Percentiles rank a stretch among this genome's conserved stretches.
Evolutionary conservation across 23 red algal genomes (phyloP).

Genomic region (Gracilaria domingensis): DNA sequence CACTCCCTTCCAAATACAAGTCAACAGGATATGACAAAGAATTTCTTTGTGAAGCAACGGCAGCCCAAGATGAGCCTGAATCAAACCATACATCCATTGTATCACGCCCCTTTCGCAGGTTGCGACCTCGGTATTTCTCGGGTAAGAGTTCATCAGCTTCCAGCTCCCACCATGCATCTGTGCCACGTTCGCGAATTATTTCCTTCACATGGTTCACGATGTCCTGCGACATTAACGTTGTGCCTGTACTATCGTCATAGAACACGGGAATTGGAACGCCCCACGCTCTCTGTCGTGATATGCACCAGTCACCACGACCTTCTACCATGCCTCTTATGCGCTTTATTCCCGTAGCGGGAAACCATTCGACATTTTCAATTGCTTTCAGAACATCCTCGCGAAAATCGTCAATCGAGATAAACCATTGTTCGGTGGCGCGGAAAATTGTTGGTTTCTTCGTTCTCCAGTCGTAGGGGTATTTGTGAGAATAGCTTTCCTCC

Average conservation of each 20-base stretch:
- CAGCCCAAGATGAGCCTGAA: slow-evolving; percentile 98
- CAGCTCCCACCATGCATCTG: slow-evolving; percentile 92
- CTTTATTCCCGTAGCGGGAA: slow-evolving; percentile 78
- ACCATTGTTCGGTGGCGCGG: slow-evolving; percentile 98
- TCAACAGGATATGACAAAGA: slow-evolving; percentile 76
- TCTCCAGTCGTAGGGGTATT: slow-evolving; percentile 99
- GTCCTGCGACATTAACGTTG: slow-evolving; percentile 77
- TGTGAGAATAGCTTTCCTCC: slow-evolving; percentile 95
- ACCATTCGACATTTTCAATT: slow-evolving; percentile 80
- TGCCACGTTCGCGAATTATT: slow-evolving; percentile 78
- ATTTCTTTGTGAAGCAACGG: slow-evolving; percentile 39
- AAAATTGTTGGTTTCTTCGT: slow-evolving; percentile 99
- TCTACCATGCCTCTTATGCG: slow-evolving; percentile 93
- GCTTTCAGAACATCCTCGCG: slow-evolving; percentile 80
- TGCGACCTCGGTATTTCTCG: slow-evolving; percentile 63
- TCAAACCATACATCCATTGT: slow-evolving; percentile 99
- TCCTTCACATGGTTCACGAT: slow-evolving; percentile 80
- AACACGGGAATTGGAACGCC: slow-evolving; percentile 99
- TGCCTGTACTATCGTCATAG: slow-evolving; percentile 77
- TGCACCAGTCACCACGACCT: slow-evolving; percentile 94
- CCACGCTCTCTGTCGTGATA: slow-evolving; percentile 97
- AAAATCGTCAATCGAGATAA: slow-evolving; percentile 90
- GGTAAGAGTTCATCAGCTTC: slow-evolving; percentile 89
- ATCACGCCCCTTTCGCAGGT: slow-evolving; percentile 83
- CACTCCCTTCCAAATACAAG: slow-evolving; percentile 94